Base-by-base conservation (phyloP, 768 basidiomycete genomes). In the Lactifluus piperatus region DNA sequence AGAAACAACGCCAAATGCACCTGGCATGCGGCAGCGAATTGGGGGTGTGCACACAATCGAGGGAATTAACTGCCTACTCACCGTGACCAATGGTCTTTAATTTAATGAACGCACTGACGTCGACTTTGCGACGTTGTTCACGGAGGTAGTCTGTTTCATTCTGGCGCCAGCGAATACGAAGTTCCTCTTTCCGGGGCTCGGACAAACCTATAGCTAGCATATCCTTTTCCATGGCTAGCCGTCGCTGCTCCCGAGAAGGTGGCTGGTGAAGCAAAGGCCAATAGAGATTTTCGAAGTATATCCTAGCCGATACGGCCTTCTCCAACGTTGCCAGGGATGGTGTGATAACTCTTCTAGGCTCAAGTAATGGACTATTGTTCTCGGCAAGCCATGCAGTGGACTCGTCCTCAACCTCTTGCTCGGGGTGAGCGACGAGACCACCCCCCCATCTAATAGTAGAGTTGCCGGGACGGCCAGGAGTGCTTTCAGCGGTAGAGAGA, bases 71-170 rank as follows among this genome's bases (percentile, higher is more conserved):
- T 34, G 41, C 52, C 53, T 49, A 66, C 64, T 49, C 37, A 91
- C 93, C 94, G 71, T 97, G 92, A 36, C 94, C 94, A 68, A 97
- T 94, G 50, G 91, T 92, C 78, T 95, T 90, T 63, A 97, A 79
- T 72, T 88, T 88, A 65, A 83, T 78, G 73, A 97, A 97, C 29
- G 87, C 88, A 66, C 82, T 88, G 50, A 82, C 85, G 67, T 89
- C 86, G 24, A 97, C 86, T 72, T 88, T 90, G 51, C 79, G 79
- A 67, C 94, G 79, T 58, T 83, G 78, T 65, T 93, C 91, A 51
- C 94, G 84, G 67, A 97, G 77, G 71, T 94, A 88, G 51, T 89
- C 85, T 3, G 88, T 91, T 77, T 98, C 95, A 68, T 93, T 92
- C 74, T 85, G 80, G 44, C 79, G 76, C 91, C 91, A 92, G 29